These are phyloP conservation scores for Paecilomyces variotii DNA, from an alignment of 2,329 filamentous ascomycete genomes.

Conservation along the genomic window DNA sequence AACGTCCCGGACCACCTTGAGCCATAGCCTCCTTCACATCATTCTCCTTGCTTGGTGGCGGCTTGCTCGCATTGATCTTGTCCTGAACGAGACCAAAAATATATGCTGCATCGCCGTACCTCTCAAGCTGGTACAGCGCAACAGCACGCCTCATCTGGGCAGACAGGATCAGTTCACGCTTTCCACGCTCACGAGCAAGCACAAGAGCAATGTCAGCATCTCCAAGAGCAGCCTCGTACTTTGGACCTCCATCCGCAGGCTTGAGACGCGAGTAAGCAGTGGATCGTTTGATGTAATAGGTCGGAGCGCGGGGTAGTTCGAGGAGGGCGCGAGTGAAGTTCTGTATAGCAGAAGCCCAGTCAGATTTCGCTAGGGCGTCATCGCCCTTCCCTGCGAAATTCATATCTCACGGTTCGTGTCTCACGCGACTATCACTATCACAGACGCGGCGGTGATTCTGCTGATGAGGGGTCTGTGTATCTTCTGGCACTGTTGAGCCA, in stretches of 20 bases:
- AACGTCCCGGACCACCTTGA: constrained; percentile 6
- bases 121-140: constrained; percentile 59
- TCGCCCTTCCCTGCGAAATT: constrained; percentile 50
- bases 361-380: constrained; percentile 52
- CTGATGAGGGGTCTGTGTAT: neutral
- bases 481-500: neutral
- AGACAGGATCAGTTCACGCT: constrained; percentile 67
- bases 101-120: constrained; percentile 66
- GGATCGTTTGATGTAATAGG: constrained; percentile 75
- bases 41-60: constrained; percentile 21
- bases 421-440: neutral
- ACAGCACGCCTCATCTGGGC: constrained; percentile 75
- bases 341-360: constrained; percentile 61
- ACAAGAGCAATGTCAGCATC: constrained; percentile 62
- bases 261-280: constrained; percentile 64
- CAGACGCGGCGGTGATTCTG: neutral
- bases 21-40: constrained; percentile 24
- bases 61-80: constrained; percentile 47
- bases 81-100: constrained; percentile 53
- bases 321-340: constrained; percentile 60
- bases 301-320: constrained; percentile 56
- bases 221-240: constrained; percentile 47
- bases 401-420: constrained; percentile 27
- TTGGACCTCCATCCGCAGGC: constrained; percentile 38
- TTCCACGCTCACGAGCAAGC: constrained; percentile 58